phyloP scores from a whole-genome alignment of 805 yeast genomes.

The Metschnikowia vanudenii region DNA sequence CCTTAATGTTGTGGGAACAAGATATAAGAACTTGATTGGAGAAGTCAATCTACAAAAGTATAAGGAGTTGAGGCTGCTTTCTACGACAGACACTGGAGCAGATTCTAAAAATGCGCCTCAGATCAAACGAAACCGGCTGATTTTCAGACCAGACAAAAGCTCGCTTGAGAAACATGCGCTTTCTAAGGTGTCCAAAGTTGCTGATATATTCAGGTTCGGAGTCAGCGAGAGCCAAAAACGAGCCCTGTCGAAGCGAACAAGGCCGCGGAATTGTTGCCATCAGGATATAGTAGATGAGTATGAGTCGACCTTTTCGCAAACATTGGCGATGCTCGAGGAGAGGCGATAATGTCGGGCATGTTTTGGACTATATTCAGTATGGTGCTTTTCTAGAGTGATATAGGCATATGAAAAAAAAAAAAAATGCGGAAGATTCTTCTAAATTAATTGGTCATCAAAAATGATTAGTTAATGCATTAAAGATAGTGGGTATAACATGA shows the following conservation, averaged over 20 bases:
- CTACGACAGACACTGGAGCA: background rate
- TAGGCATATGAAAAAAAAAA: no score
- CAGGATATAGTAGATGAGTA: constrained; percentile 15
- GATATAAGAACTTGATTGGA: constrained; percentile 3
- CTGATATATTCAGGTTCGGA: constrained; percentile 2
- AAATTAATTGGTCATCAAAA: no score
- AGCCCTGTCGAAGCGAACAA: background rate
- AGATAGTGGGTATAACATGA: no score
- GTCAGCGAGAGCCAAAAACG: background rate
- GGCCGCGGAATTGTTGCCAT: constrained; percentile 1
- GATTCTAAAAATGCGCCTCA: background rate
- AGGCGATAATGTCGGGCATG: no score
- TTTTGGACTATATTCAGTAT: no score
- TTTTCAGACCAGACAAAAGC: background rate
- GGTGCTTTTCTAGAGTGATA: no score
- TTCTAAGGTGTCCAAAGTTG: constrained; percentile 1
- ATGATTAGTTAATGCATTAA: no score
- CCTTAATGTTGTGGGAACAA: background rate
- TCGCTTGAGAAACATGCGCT: background rate
- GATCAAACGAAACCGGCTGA: background rate
- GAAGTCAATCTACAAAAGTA: constrained; percentile 6
- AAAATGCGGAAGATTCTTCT: no score
- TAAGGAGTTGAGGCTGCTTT: background rate
- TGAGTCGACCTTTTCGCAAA: constrained; percentile 5
- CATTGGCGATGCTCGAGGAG: constrained; percentile 4